Percentiles rank a stretch among this genome's conserved stretches.
Conservation (phyloP, 371 early-diverging fungal genomes). For the Apophysomyces trapeziformis region DNA sequence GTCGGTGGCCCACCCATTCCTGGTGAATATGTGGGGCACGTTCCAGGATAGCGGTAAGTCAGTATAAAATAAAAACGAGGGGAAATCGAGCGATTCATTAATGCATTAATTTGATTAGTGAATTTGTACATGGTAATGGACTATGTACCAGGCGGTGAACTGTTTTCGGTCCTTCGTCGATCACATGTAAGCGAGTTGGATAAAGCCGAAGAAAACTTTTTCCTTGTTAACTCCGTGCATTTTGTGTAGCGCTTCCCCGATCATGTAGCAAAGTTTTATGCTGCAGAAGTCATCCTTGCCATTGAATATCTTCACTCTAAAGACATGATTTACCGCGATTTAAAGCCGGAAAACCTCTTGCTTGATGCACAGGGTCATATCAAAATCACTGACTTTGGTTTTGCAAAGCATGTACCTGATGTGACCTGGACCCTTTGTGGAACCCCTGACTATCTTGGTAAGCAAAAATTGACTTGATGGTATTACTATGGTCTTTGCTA, state of each 20-base stretch:
- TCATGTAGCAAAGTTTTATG: conserved; percentile 85
- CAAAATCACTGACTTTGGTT: conserved; percentile 98
- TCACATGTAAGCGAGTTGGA: conserved; percentile 52
- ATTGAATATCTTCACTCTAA: conserved; percentile 89
- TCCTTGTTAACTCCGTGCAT: conserved; percentile 9
- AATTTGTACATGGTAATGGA: conserved; percentile 97
- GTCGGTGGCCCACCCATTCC: conserved; percentile 87
- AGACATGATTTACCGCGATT: conserved; percentile 91
- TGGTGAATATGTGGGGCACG: conserved; percentile 92
- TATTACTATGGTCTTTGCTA: neutral
- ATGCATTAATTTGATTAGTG: neutral
- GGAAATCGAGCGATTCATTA: neutral
- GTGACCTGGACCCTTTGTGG: conserved; percentile 97
- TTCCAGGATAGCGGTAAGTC: conserved; percentile 77
- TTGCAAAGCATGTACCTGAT: conserved; percentile 93
- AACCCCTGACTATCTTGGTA: conserved; percentile 94
- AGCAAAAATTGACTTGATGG: neutral
- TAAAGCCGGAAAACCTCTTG: conserved; percentile 93
- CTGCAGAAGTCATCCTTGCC: conserved; percentile 73
- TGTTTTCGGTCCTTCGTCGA: conserved; percentile 83
- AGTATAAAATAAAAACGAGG: neutral
- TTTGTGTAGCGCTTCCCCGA: conserved; percentile 76
- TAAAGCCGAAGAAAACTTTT: conserved; percentile 10
- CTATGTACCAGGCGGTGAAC: conserved; percentile 94
- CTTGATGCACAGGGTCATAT: conserved; percentile 91